Evolutionary conservation across 345 rosid genomes (phyloP), one percentile per base, ranked within the genome.

Genomic region (Moricandia moricandioides): DNA sequence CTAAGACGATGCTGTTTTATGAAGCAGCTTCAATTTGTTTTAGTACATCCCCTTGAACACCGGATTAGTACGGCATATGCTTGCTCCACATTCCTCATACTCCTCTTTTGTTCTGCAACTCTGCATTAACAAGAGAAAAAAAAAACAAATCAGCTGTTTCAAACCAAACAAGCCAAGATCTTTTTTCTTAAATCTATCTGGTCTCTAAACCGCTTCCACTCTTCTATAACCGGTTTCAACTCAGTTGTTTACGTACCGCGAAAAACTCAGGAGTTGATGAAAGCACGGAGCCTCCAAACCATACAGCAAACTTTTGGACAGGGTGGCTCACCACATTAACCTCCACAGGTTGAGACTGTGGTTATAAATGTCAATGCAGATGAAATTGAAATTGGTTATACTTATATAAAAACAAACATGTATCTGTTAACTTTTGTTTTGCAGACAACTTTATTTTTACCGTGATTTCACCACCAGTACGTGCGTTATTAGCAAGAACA

Each of bases 221-320:
- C 56, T 1, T 39, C 45, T 51, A 12, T 60, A 60, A 60, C 39
- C 7, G 4, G 17, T 51, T 12, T 62, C 61, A 51, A 21, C 1
- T 51, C 62, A 35, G 55, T 33, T 64, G 17, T 13, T 45, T 39
- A 60, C 85, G 40, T 89, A 88, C 97, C 82, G 84, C 90, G 17
- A 84, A 95, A 85, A 92, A 95, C 86, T 95, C 99, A 16, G 97
- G 98, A 26, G 99, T 95, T 34, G 99, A 95, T 66, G 96, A 97
- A 61, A 95, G 96, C 71, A 95, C 97, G 37, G 99, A 95, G 81
- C 99, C 98, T 40, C 97, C 99, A 81, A 95, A 95, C 99, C 99
- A 95, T 73, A 95, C 99, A 0, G 99, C 99, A 82, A 85, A 95
- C 79, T 85, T 88, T 81, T 95, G 99, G 70, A 95, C 90, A 65